These are phyloP conservation scores for Chlorella ohadii DNA, from an alignment of 139 green algal genomes.

Conservation along the genomic window DNA sequence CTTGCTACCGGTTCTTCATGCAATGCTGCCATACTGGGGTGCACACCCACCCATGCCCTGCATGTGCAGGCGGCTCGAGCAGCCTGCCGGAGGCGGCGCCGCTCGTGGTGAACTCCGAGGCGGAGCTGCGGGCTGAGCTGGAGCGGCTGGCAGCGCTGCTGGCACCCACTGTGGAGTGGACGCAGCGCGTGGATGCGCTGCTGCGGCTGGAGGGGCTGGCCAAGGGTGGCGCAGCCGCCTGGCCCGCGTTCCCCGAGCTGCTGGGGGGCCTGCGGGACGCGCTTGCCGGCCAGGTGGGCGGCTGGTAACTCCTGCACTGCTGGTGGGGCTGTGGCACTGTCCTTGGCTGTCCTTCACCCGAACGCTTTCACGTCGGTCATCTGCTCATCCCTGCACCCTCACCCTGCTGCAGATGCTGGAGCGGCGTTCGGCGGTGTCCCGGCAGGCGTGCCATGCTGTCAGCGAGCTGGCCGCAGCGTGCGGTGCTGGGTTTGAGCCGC, in stretches of 20 bases:
- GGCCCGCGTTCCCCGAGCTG: conserved; percentile 55
- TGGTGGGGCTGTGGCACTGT: too few species aligned
- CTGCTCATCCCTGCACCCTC: too few species aligned
- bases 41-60: too few species aligned
- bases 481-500: conserved; percentile 60
- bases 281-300: conserved; percentile 40
- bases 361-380: too few species aligned
- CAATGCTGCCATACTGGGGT: too few species aligned
- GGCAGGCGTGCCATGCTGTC: conserved; percentile 74
- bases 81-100: conserved; percentile 39
- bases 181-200: conserved; percentile 64
- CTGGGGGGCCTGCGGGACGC: conserved; percentile 46
- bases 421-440: conserved; percentile 67
- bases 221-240: conserved; percentile 56
- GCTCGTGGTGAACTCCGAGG: conserved; percentile 53
- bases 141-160: conserved; percentile 54
- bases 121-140: conserved; percentile 61
- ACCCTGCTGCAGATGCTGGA: conserved; percentile 61
- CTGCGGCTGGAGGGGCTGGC: conserved; percentile 75
- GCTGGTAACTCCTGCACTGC: too few species aligned
- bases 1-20: too few species aligned
- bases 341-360: too few species aligned
- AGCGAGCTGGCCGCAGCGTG: conserved; percentile 60
- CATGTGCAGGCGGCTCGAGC: not conserved
- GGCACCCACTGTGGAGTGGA: conserved; percentile 50